These are phyloP conservation scores for Phytophthora brassicae DNA, from an alignment of 352 stramenopile species.

Conservation along the genomic window DNA sequence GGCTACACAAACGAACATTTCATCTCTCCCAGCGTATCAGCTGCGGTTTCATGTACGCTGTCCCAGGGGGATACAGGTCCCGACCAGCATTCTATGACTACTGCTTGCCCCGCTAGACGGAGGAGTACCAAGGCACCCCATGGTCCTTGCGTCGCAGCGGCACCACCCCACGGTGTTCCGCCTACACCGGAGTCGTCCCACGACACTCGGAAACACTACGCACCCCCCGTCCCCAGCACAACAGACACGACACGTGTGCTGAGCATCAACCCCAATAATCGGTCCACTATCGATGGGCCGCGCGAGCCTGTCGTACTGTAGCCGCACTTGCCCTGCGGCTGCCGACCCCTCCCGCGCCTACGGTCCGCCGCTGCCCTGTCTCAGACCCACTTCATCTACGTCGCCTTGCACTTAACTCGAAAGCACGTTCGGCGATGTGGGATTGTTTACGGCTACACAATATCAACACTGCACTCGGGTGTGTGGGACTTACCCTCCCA, in stretches of 20 bases:
- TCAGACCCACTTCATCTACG: neutral
- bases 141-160: neutral
- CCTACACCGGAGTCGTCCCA: neutral
- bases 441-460: neutral
- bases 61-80: neutral
- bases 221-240: neutral
- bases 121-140: conserved; percentile 3
- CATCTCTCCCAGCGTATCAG: neutral
- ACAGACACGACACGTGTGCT: too few relatives aligned
- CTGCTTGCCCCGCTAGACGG: neutral
- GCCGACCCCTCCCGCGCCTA: neutral
- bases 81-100: neutral
- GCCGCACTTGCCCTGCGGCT: neutral
- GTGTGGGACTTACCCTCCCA: neutral
- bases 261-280: too few relatives aligned
- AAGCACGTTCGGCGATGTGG: neutral
- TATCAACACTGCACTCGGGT: neutral
- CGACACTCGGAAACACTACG: neutral
- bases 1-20: conserved; percentile 5
- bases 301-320: neutral
- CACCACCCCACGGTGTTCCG: neutral
- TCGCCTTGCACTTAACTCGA: neutral
- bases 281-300: neutral
- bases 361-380: neutral
- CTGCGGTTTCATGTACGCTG: too few relatives aligned